Evolutionary conservation across 2,329 filamentous ascomycete species (phyloP).

Genomic region (Arthrobotrys iridis): DNA sequence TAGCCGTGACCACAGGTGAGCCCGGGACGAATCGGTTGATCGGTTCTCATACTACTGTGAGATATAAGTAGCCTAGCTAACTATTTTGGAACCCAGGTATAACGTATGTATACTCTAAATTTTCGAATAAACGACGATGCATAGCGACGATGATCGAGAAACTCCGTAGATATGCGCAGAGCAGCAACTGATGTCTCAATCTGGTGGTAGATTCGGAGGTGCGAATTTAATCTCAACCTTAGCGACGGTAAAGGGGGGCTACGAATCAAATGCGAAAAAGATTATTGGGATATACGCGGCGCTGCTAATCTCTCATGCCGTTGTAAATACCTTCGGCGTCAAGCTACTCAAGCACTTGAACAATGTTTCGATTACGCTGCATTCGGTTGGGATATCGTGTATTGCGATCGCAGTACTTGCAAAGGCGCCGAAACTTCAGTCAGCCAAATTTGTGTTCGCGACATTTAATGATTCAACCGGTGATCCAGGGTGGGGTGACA

Average conservation of each 20-base stretch:
- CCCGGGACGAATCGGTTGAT: constrained; percentile 59
- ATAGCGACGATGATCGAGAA: not conserved
- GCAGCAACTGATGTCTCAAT: not conserved
- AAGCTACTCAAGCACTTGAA: constrained; percentile 68
- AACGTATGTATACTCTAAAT: constrained; percentile 17
- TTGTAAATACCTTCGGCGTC: constrained; percentile 70
- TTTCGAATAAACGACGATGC: not conserved
- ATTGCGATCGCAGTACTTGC: constrained; percentile 69
- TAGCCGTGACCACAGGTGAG: constrained; percentile 66
- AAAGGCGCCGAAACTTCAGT: constrained; percentile 69
- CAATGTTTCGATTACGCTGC: constrained; percentile 68
- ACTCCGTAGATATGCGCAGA: not conserved
- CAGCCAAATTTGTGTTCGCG: constrained; percentile 68
- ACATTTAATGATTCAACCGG: constrained; percentile 67
- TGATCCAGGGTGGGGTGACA: constrained; percentile 66
- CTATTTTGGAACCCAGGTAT: constrained; percentile 23
- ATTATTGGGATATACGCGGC: constrained; percentile 71
- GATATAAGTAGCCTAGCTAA: constrained; percentile 22
- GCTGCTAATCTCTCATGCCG: constrained; percentile 67
- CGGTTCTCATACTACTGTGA: not conserved
- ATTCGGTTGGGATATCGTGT: constrained; percentile 67
- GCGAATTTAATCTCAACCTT: constrained; percentile 65
- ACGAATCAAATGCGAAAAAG: constrained; percentile 63
- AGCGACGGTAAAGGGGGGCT: constrained; percentile 63
- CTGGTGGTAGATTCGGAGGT: constrained; percentile 59